Base-by-base conservation (phyloP, 768 basidiomycete genomes). In the Cantharellus anzutake region DNA sequence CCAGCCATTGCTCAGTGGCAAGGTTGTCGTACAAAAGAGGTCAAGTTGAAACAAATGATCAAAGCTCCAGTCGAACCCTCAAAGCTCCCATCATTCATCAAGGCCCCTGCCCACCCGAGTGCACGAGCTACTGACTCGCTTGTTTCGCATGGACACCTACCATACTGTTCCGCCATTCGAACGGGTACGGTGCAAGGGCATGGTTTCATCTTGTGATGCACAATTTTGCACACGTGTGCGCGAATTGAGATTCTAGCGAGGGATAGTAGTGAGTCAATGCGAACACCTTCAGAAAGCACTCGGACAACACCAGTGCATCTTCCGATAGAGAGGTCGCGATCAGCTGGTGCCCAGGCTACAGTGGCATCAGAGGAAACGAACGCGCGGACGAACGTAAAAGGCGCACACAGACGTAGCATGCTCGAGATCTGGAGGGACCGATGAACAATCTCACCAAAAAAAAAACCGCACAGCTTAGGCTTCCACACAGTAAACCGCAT, bases 221-320 rank as follows among this genome's bases (percentile, higher is more conserved):
- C 41, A 7, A 40, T 51, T 37, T 61, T 56, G 41, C 60, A 60
- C n/a, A 58, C 62, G 40, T 44, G 61, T 37, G 60, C 62, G 5
- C 60, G 61, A 34, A 42, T 58, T 14, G 48, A 63, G 41, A 51
- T 48, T 3, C 29, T 42, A 35, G 16, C n/a, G 41, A 39, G 52
- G 29, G 52, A 39, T 2, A 38, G 61, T 35, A 57, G 60, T 5
- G 40, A 41, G 39, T 52, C 61, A 29, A 34, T 63, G 29, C 38
- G 56, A 11, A 48, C 29, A n/a, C 61, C 20, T 29, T 29, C 20
- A 29, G 62, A 60, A 61, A 42, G 1, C 41, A 44, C 16, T 53
- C 62, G n/a, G 61, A 61, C n/a, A n/a, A 61, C 35, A 56, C 63
- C 5, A 57, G 58, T 41, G 62, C 41, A 2, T 42, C 11, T 14